phyloP scores from a whole-genome alignment of 768 basidiomycete species.

The Pulveroboletus sp. region DNA sequence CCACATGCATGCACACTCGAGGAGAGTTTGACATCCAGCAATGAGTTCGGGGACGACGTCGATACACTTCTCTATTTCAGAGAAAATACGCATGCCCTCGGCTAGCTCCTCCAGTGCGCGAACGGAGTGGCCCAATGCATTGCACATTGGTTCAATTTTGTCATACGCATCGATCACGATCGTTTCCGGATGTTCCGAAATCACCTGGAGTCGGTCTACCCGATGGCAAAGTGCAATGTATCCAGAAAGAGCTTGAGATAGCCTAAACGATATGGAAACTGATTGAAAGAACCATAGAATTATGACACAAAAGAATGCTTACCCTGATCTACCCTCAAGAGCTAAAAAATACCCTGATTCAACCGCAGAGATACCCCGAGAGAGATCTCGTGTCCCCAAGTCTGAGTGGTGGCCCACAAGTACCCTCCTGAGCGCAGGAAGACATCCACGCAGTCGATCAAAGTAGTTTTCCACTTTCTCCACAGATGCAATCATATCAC shows the following conservation, averaged over 20 bases:
- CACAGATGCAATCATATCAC: constrained; percentile 20
- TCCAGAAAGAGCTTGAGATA: constrained; percentile 19
- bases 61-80: constrained; percentile 27
- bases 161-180: constrained; percentile 13
- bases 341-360: constrained; percentile 77
- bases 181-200: constrained; percentile 21
- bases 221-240: constrained; percentile 15
- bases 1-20: constrained; percentile 25
- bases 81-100: constrained; percentile 33
- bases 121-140: constrained; percentile 14
- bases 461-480: constrained; percentile 63
- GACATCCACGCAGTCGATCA: constrained; percentile 54
- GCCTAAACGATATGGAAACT: background rate
- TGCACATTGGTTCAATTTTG: constrained; percentile 16
- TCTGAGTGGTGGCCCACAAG: constrained; percentile 76
- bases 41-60: constrained; percentile 22
- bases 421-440: constrained; percentile 64
- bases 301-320: constrained; percentile 28
- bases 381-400: constrained; percentile 82
- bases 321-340: constrained; percentile 63
- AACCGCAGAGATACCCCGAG: constrained; percentile 70
- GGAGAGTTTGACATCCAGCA: constrained; percentile 24
- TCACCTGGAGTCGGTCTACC: constrained; percentile 16
- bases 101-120: constrained; percentile 39
- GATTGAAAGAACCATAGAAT: background rate